A percentile compares a stretch with the other conserved stretches of the same genome.
Conservation (phyloP, 2,329 filamentous ascomycete genomes). For the Pseudogymnoascus sp. region DNA sequence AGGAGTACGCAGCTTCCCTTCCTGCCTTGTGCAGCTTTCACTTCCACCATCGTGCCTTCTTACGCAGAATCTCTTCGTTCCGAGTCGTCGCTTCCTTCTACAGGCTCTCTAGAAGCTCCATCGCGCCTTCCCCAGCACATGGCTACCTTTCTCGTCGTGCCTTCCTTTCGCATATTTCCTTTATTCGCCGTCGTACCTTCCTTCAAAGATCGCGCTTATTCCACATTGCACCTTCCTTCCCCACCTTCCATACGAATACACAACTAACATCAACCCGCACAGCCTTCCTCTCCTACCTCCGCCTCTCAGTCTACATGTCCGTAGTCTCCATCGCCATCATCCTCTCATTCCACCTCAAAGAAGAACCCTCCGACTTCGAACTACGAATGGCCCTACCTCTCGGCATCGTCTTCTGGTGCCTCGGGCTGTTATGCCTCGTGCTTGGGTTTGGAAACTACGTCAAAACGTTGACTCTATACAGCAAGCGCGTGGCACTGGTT, state of each 20-base stretch:
- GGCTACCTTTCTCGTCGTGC: background rate
- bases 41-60: background rate
- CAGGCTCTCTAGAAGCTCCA: background rate
- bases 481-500: slow-evolving; percentile 69
- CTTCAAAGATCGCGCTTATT: background rate
- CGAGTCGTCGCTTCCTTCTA: background rate
- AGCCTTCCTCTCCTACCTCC: slow-evolving; percentile 84
- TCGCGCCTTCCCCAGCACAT: slow-evolving; percentile 16
- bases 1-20: slow-evolving; percentile 24
- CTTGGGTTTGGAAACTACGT: slow-evolving; percentile 84
- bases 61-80: background rate
- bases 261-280: slow-evolving; percentile 40
- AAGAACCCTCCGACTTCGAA: slow-evolving; percentile 61
- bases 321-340: slow-evolving; percentile 85
- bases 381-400: slow-evolving; percentile 71
- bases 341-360: slow-evolving; percentile 84
- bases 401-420: slow-evolving; percentile 78
- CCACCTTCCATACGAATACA: slow-evolving; percentile 51
- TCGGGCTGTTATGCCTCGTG: slow-evolving; percentile 67
- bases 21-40: background rate
- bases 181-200: background rate
- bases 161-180: background rate
- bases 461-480: slow-evolving; percentile 72
- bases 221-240: slow-evolving; percentile 36
- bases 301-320: slow-evolving; percentile 82